Base-by-base conservation (phyloP, 345 rosid genomes). In the Salix brachista region DNA sequence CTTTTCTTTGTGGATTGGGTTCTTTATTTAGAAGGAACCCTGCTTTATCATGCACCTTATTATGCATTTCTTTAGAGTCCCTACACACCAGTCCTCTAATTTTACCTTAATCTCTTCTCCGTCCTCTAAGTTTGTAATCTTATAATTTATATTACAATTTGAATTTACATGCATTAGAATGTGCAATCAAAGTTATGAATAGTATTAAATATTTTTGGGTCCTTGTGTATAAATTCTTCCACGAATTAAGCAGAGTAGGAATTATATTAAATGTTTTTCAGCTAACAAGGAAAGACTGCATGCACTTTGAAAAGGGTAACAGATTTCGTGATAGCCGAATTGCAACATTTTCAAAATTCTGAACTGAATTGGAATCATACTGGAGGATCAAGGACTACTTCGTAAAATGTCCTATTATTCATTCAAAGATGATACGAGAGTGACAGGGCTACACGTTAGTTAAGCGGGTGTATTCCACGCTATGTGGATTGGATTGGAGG, bases 391-490 rank as follows among this genome's bases (percentile, higher is more conserved):
- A 54, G 60, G 25, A 8, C 60, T 54, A 10, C 10, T 19, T 19
- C 60, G 1, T 0, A 6, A 54, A 10, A 2, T 2, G 21, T 19
- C 60, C 60, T 19, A 2, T 8, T 54, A 41, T 8, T 18, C 60
- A 7, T 54, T 54, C 21, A 16, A 26, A 16, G 37, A 65, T 32
- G 12, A 30, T 19, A 12, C 0, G 13, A 5, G 65, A 71, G n/a
- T 23, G 39, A 5, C 1, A 54, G 72, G 60, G 60, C 75, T 69
- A 71, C 73, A n/a, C 77, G 78, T 13, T 10, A 11, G 19, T 0
- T 4, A 1, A 16, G 76, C 26, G 70, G 76, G 84, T 82, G 81
- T 4, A 1, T 0, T 3, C 1, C 66, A 77, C 80, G 79, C 75
- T 8, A 70, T 67, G 0, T 36, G 80, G 78, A 76, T 73, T 52